Evolutionary conservation across 345 rosid genomes (phyloP).

Genomic region (Populus simonii): DNA sequence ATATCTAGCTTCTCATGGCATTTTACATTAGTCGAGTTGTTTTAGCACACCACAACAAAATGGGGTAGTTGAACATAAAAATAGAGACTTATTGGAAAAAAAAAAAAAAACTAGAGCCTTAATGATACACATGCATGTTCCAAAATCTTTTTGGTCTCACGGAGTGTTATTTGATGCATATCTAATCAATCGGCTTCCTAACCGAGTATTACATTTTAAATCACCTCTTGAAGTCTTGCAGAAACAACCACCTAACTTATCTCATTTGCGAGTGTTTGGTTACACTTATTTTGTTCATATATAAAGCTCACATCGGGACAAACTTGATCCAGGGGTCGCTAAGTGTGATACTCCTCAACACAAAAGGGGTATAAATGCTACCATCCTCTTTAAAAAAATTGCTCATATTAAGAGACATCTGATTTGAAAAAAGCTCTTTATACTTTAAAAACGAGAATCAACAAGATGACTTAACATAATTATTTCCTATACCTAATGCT

Average conservation of each 20-base stretch:
- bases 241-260: not conserved
- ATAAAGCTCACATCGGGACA: not conserved
- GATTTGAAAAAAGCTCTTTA: too few species aligned
- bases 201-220: not conserved
- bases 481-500: too few species aligned
- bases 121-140: not conserved
- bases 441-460: too few species aligned
- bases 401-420: not conserved
- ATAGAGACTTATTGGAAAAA: not conserved
- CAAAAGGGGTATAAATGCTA: not conserved
- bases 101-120: not conserved
- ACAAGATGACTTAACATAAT: too few species aligned
- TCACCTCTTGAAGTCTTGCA: not conserved
- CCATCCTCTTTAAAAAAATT: not conserved
- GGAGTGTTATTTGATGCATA: not conserved
- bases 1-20: too few species aligned
- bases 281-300: not conserved
- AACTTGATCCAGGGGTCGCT: not conserved
- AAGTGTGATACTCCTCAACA: not conserved
- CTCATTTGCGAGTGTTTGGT: not conserved
- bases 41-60: not conserved
- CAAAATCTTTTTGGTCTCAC: not conserved
- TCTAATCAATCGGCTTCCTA: not conserved
- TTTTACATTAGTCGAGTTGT: too few species aligned
- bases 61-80: not conserved